Conservation (phyloP, 2,329 filamentous ascomycete genomes). For the Cladophialophora bantiana region DNA sequence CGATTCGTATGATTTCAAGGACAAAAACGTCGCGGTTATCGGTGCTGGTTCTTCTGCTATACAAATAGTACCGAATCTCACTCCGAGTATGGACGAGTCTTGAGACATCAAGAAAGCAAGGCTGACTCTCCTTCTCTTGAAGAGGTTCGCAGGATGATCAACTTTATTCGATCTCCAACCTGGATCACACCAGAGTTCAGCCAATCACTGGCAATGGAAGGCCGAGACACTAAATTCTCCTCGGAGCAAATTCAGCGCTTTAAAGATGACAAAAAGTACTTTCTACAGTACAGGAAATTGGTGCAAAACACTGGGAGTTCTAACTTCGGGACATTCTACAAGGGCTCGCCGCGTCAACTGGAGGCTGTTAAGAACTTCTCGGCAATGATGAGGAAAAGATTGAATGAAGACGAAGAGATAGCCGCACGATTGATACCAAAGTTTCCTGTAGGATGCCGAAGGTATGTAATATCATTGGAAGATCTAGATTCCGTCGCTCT, state of each 20-base stretch:
- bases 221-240: conserved; percentile 17
- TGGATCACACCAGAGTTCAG: conserved; percentile 36
- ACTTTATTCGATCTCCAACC: conserved; percentile 37
- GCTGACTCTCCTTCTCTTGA: conserved; percentile 27
- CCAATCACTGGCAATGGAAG: conserved; percentile 21
- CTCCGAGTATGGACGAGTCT: background rate
- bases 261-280: conserved; percentile 28
- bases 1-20: conserved; percentile 38
- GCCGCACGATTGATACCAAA: conserved; percentile 45
- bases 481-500: background rate
- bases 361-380: conserved; percentile 21
- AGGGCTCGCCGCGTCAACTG: conserved; percentile 43
- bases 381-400: conserved; percentile 37
- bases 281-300: conserved; percentile 45
- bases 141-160: conserved; percentile 40
- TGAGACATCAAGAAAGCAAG: background rate
- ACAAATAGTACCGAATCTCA: conserved; percentile 46
- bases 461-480: conserved; percentile 41
- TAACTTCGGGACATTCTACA: conserved; percentile 47
- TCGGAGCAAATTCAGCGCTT: conserved; percentile 36
- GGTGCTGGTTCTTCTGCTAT: conserved; percentile 40
- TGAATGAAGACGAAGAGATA: conserved; percentile 35
- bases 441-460: conserved; percentile 57
- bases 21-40: conserved; percentile 42
- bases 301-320: conserved; percentile 47